Percentiles rank a stretch among this genome's conserved stretches.
These are phyloP conservation scores for Talaromyces liani DNA, from an alignment of 495 filamentous ascomycete species.

Conservation along the genomic window DNA sequence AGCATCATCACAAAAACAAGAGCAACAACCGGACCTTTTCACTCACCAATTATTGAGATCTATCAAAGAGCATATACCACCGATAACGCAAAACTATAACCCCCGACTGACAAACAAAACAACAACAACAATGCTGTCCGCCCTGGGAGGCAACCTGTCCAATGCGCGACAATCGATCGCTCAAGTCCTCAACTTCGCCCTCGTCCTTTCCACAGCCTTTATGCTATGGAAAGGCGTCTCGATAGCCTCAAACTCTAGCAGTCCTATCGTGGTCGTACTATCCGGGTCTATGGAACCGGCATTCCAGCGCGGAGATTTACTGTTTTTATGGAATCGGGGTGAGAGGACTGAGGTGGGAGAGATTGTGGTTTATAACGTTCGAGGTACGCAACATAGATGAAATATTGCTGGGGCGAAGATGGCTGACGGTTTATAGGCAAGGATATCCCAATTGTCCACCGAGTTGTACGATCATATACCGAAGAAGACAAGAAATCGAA, in stretches of 20 bases:
- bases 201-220: constrained; percentile 90
- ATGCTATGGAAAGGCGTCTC: constrained; percentile 98
- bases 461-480: constrained; percentile 66
- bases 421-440: constrained; percentile 49
- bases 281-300: constrained; percentile 96
- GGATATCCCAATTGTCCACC: constrained; percentile 91
- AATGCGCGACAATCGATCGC: constrained; percentile 78
- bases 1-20: not conserved
- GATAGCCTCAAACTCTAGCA: constrained; percentile 75
- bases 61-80: not conserved
- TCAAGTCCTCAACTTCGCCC: constrained; percentile 92
- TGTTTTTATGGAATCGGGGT: constrained; percentile 92
- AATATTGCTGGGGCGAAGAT: constrained; percentile 17
- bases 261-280: constrained; percentile 91
- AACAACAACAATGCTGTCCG: constrained; percentile 58
- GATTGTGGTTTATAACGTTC: constrained; percentile 90
- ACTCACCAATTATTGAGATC: not conserved
- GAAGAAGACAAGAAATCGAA: constrained; percentile 37
- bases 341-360: constrained; percentile 63
- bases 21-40: not conserved
- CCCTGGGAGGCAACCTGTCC: constrained; percentile 48
- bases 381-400: constrained; percentile 17
- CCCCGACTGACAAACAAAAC: not conserved
- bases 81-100: not conserved
- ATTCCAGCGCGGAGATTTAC: constrained; percentile 88